Evolutionary conservation across 768 basidiomycete species (phyloP).

Genomic region (Hericium erinaceus): DNA sequence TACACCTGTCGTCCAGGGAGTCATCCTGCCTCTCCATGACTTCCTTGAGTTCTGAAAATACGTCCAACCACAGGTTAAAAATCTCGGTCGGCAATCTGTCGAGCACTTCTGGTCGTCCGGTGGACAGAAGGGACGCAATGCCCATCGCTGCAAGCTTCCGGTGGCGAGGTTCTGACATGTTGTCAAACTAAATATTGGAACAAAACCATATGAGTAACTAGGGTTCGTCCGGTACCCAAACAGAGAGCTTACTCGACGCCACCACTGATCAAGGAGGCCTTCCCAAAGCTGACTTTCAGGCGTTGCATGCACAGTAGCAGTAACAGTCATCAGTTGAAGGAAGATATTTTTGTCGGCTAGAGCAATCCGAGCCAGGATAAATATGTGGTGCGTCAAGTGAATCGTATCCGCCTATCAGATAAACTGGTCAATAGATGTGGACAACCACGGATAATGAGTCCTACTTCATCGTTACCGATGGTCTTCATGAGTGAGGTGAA

Average conservation of each 20-base stretch:
- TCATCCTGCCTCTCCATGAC: conserved; percentile 31
- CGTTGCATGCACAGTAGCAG: conserved; percentile 37
- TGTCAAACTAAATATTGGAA: conserved; percentile 63
- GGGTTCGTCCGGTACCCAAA: not conserved
- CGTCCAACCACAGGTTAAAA: conserved; percentile 83
- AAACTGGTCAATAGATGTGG: not conserved
- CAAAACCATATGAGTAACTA: not conserved
- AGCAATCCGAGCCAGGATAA: conserved; percentile 65
- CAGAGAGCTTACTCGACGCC: conserved; percentile 50
- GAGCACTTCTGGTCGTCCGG: conserved; percentile 65
- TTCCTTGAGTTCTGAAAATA: conserved; percentile 81
- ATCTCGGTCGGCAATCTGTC: conserved; percentile 64
- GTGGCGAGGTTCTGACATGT: conserved; percentile 77
- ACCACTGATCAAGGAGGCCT: conserved; percentile 69
- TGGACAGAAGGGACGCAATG: conserved; percentile 66
- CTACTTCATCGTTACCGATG: conserved; percentile 60
- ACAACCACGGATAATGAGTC: not conserved
- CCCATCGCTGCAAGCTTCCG: conserved; percentile 83
- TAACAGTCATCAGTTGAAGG: conserved; percentile 57
- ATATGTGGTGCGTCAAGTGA: conserved; percentile 60
- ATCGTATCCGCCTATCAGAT: conserved; percentile 28
- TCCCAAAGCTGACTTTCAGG: conserved; percentile 54
- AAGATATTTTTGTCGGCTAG: conserved; percentile 61
- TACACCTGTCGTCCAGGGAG: not conserved
- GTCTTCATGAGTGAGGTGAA: conserved; percentile 54